Conservation (phyloP, 805 yeast species). For the Wickerhamomyces bisporus region DNA sequence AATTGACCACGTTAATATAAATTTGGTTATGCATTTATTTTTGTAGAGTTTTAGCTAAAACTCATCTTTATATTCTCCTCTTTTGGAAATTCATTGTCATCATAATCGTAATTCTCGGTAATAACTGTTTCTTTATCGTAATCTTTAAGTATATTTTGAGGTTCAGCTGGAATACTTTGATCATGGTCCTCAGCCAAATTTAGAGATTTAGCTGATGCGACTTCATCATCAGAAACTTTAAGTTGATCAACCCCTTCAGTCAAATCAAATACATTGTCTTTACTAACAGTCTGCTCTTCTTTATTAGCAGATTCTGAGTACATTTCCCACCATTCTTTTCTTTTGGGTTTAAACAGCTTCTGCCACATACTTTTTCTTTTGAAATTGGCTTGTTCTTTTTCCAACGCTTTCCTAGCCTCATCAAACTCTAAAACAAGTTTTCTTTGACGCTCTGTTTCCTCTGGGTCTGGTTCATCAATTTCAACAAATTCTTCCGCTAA, state of each 20-base stretch:
- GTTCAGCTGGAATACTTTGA: background rate
- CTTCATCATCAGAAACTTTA: conserved; percentile 3
- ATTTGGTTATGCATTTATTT: background rate
- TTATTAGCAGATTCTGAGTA: conserved; percentile 22
- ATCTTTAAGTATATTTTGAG: background rate
- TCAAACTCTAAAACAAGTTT: conserved; percentile 81
- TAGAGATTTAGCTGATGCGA: background rate
- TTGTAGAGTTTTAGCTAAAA: conserved; percentile 9
- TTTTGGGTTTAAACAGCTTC: conserved; percentile 46
- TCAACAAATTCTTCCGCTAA: conserved; percentile 88
- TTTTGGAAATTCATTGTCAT: conserved; percentile 13
- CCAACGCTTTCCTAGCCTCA: conserved; percentile 66
- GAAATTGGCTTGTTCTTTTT: conserved; percentile 33
- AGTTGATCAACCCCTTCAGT: conserved; percentile 12
- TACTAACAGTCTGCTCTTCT: conserved; percentile 12
- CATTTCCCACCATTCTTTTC: conserved; percentile 53
- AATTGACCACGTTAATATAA: no score
- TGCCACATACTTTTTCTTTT: conserved; percentile 36
- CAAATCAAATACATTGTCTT: no score
- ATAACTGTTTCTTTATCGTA: background rate
- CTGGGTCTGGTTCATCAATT: conserved; percentile 94
- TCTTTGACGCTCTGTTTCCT: conserved; percentile 75
- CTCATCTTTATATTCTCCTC: conserved; percentile 20
- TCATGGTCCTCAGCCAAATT: conserved; percentile 7
- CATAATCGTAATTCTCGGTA: background rate